Evolutionary conservation across 2,329 filamentous ascomycete genomes (phyloP), one percentile per base, ranked within the genome.

Genomic region (Epichloe uncinata): DNA sequence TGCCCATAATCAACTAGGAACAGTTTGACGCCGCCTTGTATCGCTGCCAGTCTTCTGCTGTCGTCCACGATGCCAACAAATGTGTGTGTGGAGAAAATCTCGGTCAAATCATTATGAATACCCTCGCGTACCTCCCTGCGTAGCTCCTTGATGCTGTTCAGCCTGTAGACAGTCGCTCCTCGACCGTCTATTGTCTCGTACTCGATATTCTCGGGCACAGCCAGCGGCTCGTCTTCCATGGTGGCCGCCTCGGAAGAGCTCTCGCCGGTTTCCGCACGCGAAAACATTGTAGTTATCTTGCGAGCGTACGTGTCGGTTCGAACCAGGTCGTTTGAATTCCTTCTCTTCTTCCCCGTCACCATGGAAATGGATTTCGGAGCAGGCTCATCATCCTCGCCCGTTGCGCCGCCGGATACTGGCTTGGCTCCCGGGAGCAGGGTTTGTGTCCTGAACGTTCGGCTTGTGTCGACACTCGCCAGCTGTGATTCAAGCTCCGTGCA

Each of bases 261-360:
- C 13, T 59, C 57, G 37, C 54, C 49, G 11, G 58, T 48, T 47
- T 72, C 68, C 16, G 81, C 75, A n/a, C 81, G 75, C 34, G 59
- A 49, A 51, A 98, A 79, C 91, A 98, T 97, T 53, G 87, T 89
- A 0, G 93, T 98, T 54, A 98, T 98, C 65, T 98, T 98, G 52
- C 90, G 85, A 55, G 87, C 75, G 52, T 84, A 86, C 1, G 87
- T 82, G 63, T 98, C 93, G 11, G 91, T 97, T 18, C 93, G 82
- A 3, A 98, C 82, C 12, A 98, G 78, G 50, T 85, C 95, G 62
- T 94, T 94, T 18, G 69, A 68, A 53, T 68, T 66, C 59, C 65
- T 66, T 63, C 65, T 55, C 62, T 62, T 60, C 63, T 72, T 69
- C 55, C 61, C 60, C 18, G 66, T 63, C 8, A 68, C 54, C 4